Base-by-base conservation (phyloP, 192 early-diverging fungal genomes). In the Pilaira anomala region DNA sequence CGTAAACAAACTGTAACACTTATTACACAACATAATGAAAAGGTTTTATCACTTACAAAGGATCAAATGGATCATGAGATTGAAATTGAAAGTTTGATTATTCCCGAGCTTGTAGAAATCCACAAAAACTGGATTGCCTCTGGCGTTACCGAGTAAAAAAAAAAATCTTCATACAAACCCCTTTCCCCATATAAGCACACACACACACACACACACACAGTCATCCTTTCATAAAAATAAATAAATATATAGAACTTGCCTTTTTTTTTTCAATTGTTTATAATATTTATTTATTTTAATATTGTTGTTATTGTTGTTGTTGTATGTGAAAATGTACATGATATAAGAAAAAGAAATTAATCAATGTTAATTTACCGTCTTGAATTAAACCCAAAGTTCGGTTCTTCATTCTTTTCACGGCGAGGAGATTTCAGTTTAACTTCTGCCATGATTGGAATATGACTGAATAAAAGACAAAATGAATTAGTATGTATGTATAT, bases 1-100 rank as follows among this genome's bases (percentile, higher is more conserved):
- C 82, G 97, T 33, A 99, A 99, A 78, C 73, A 78, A 26, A 81
- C 86, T 19, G 96, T 99, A 13, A 86, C 79, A 54, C 45, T 92
- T 49, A 82, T 86, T 46, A 84, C 85, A 2, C 22, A 68, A 7
- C 69, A 77, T 11, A 71, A 66, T 6, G 77, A 83, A 60, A 48
- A 60, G 7, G 72, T 79, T 16, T 53, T 91, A 29, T 65, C 65
- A n/a, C 42, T 91, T 29, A 67, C 81, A 7, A 62, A 72, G 6
- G 76, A 86, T 19, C 80, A 87, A 54, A 54, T 85, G 41, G 74
- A 69, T 18, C 58, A 66, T 0, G 74, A 76, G 11, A 75, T 84
- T 48, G 87, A 89, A 67, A 88, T 93, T 68, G 92, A 94, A 63
- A 77, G 74, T 30, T 29, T 80, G 29, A 91, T 94, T 40, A 80